Evolutionary conservation across 805 yeast species (phyloP).

Genomic region (Komagataella ulmi): DNA sequence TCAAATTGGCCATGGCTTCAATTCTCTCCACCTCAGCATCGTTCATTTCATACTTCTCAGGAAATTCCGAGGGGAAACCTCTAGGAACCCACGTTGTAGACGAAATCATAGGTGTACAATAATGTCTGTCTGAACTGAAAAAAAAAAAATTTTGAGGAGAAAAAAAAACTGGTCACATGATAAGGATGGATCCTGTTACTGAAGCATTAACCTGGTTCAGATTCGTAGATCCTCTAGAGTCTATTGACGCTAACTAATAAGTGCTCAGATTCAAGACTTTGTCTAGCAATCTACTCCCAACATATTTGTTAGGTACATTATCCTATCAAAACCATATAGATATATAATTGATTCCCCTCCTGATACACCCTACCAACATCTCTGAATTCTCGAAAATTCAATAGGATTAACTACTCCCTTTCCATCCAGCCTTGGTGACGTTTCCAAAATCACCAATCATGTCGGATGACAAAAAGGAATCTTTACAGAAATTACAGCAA

Average conservation of each 20-base stretch:
- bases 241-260: too few species aligned
- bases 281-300: not conserved
- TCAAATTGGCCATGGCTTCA: constrained; percentile 69
- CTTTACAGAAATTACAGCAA: constrained; percentile 36
- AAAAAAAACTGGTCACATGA: not conserved
- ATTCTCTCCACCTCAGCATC: constrained; percentile 92
- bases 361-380: not conserved
- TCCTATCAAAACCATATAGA: not conserved
- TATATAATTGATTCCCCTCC: not conserved
- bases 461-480: constrained; percentile 5
- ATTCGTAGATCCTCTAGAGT: too few species aligned
- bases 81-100: constrained; percentile 94
- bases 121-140: not conserved
- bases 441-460: not conserved
- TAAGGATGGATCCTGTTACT: not conserved
- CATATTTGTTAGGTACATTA: not conserved
- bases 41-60: constrained; percentile 75
- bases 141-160: not conserved
- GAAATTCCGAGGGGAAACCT: constrained; percentile 88
- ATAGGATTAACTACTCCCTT: not conserved
- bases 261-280: too few species aligned
- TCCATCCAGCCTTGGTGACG: not conserved
- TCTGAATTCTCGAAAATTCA: not conserved
- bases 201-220: not conserved
- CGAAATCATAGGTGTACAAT: constrained; percentile 50